Conservation (phyloP, 2,329 filamentous ascomycete genomes). For the Tothia fuscella region DNA sequence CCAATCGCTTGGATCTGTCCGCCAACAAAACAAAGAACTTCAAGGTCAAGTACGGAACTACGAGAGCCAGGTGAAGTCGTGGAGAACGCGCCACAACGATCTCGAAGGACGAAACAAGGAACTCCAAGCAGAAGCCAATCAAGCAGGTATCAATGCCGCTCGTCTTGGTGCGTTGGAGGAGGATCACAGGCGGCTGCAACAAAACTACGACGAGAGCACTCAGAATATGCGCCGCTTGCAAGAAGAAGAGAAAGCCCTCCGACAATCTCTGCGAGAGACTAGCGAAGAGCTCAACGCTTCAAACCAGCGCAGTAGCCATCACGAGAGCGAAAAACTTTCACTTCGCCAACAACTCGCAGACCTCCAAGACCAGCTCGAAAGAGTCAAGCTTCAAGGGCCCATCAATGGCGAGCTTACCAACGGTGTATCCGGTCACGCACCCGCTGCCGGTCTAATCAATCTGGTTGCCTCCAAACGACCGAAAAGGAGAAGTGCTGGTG, state of each 20-base stretch:
- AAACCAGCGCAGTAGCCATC: slow-evolving; percentile 59
- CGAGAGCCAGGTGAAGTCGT: slow-evolving; percentile 89
- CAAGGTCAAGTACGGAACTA: slow-evolving; percentile 87
- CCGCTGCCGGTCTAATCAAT: slow-evolving; percentile 77
- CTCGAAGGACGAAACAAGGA: slow-evolving; percentile 86
- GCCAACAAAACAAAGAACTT: slow-evolving; percentile 85
- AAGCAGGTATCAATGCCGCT: slow-evolving; percentile 89
- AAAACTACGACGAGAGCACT: slow-evolving; percentile 79
- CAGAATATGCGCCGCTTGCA: slow-evolving; percentile 87
- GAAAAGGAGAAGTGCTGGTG: slow-evolving; percentile 83
- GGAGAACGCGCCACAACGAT: slow-evolving; percentile 83
- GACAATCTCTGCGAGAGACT: slow-evolving; percentile 68
- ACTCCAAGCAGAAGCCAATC: slow-evolving; percentile 90
- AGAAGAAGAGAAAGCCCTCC: slow-evolving; percentile 78
- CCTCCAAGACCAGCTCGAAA: slow-evolving; percentile 82
- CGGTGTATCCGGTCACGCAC: slow-evolving; percentile 37
- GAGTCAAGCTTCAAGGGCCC: slow-evolving; percentile 67
- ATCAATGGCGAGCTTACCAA: slow-evolving; percentile 57
- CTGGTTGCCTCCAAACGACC: slow-evolving; percentile 94
- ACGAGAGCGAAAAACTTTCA: slow-evolving; percentile 75
- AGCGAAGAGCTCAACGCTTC: slow-evolving; percentile 71
- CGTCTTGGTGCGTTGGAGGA: slow-evolving; percentile 84
- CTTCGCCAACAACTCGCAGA: slow-evolving; percentile 81
- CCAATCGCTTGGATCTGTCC: slow-evolving; percentile 82
- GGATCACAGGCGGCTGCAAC: slow-evolving; percentile 85